phyloP scores from a whole-genome alignment of 805 yeast species.

The Torulaspora delbrueckii region DNA sequence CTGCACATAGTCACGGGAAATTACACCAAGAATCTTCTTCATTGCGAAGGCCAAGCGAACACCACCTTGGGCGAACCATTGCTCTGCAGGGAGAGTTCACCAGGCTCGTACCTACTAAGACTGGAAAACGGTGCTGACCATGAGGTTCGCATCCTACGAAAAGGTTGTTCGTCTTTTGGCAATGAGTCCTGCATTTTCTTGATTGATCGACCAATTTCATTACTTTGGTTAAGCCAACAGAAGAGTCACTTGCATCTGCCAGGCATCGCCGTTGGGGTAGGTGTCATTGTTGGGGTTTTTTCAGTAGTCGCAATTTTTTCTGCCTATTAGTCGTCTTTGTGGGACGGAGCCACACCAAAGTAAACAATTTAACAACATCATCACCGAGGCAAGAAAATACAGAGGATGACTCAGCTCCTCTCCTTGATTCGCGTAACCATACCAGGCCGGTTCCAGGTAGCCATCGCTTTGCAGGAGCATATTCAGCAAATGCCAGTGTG shows the following conservation, averaged over 20 bases:
- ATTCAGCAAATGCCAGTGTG: slow-evolving; percentile 13
- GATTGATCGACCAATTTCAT: slow-evolving; percentile 62
- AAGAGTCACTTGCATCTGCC: slow-evolving; percentile 60
- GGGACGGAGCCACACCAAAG: slow-evolving; percentile 5
- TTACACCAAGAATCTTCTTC: slow-evolving; percentile 43
- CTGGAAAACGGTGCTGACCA: slow-evolving; percentile 47
- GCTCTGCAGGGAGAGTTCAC: slow-evolving; percentile 40
- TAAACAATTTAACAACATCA: neutral
- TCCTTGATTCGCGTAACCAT: neutral
- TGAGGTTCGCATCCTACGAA: slow-evolving; percentile 53
- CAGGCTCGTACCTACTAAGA: slow-evolving; percentile 38
- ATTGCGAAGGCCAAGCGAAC: slow-evolving; percentile 44
- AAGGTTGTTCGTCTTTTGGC: slow-evolving; percentile 52
- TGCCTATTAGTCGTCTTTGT: slow-evolving; percentile 6
- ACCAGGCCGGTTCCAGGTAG: neutral
- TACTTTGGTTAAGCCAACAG: slow-evolving; percentile 54
- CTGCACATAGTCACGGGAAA: slow-evolving; percentile 66
- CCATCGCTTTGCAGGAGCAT: slow-evolving; percentile 9
- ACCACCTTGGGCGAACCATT: slow-evolving; percentile 44
- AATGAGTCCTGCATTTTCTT: slow-evolving; percentile 51
- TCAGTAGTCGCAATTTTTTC: slow-evolving; percentile 5
- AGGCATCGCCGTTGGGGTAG: slow-evolving; percentile 61
- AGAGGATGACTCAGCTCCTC: slow-evolving; percentile 4
- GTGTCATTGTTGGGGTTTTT: slow-evolving; percentile 57
- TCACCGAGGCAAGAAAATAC: neutral